Percentiles rank a stretch among this genome's conserved stretches.
phyloP scores from a whole-genome alignment of 805 yeast genomes.

The Sugiyamaella americana region DNA sequence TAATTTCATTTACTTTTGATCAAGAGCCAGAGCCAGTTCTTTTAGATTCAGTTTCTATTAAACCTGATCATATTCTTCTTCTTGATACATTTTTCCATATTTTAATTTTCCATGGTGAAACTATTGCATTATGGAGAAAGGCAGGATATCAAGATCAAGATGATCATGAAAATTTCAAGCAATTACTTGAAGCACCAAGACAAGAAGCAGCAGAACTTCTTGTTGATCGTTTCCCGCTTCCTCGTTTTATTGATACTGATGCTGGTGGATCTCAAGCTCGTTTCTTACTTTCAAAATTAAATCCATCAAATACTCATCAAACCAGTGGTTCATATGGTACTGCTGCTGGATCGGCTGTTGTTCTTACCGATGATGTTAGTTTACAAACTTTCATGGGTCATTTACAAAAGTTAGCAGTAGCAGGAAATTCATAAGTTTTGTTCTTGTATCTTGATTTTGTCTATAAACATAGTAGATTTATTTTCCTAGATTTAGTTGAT shows the following conservation, averaged over 20 bases:
- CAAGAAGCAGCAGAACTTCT: constrained; percentile 88
- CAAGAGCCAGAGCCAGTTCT: constrained; percentile 86
- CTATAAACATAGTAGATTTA: too few relatives aligned
- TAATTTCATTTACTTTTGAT: constrained; percentile 77
- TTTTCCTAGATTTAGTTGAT: neutral
- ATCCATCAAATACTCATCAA: constrained; percentile 84
- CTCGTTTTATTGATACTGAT: constrained; percentile 94
- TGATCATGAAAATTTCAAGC: constrained; percentile 83
- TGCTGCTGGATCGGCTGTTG: constrained; percentile 61
- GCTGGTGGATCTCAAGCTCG: constrained; percentile 99
- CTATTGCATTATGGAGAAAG: constrained; percentile 94
- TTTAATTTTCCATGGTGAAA: constrained; percentile 89
- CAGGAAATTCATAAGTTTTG: constrained; percentile 26
- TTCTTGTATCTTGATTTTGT: too few relatives aligned
- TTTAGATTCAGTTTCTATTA: constrained; percentile 86
- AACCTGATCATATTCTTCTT: constrained; percentile 78
- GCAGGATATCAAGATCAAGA: constrained; percentile 89
- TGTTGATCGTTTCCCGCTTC: constrained; percentile 93
- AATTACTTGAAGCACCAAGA: constrained; percentile 80
- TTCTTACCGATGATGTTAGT: constrained; percentile 93
- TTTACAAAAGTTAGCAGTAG: constrained; percentile 83
- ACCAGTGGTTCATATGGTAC: constrained; percentile 50
- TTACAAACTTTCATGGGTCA: constrained; percentile 94
- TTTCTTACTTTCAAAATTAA: constrained; percentile 87
- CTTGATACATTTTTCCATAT: constrained; percentile 96